A percentile compares a stretch with the other conserved stretches of the same genome.
These are phyloP conservation scores for Acer saccharum DNA, from an alignment of 345 rosid genomes.

Conservation along the genomic window DNA sequence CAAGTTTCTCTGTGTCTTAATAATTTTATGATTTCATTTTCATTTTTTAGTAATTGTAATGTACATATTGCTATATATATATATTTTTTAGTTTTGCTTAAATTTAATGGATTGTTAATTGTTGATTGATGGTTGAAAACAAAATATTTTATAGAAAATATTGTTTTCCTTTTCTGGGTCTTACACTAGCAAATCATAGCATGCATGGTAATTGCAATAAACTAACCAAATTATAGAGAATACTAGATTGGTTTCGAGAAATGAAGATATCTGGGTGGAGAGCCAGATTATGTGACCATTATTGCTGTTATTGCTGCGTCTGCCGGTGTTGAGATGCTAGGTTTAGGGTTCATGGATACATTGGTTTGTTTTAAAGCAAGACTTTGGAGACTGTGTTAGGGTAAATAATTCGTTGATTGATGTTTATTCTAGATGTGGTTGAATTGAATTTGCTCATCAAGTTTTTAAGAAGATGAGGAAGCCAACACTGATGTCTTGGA, in stretches of 20 bases:
- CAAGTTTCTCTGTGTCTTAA: too few relatives aligned
- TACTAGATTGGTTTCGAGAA: constrained; percentile 52
- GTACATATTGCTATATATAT: too few relatives aligned
- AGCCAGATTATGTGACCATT: constrained; percentile 60
- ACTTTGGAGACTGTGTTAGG: constrained; percentile 46
- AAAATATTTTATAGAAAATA: too few relatives aligned
- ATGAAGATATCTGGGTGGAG: constrained; percentile 58
- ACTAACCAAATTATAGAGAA: too few relatives aligned
- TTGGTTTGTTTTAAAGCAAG: constrained; percentile 44
- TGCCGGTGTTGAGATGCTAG: constrained; percentile 56
- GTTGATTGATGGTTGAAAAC: too few relatives aligned
- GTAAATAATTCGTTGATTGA: constrained; percentile 66
- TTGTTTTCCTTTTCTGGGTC: too few relatives aligned
- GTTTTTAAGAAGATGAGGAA: constrained; percentile 61
- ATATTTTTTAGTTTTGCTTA: too few relatives aligned
- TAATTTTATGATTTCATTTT: too few relatives aligned
- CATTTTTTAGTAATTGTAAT: too few relatives aligned
- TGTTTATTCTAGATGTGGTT: constrained; percentile 77
- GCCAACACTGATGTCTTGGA: constrained; percentile 77
- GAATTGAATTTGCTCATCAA: constrained; percentile 58
- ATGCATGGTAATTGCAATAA: too few relatives aligned
- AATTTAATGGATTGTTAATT: too few relatives aligned
- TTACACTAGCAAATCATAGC: too few relatives aligned
- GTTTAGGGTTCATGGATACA: constrained; percentile 60
- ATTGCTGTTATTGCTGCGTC: constrained; percentile 68